Evolutionary conservation across 352 stramenopile genomes (phyloP).

Genomic region (Globisporangium alternatum): DNA sequence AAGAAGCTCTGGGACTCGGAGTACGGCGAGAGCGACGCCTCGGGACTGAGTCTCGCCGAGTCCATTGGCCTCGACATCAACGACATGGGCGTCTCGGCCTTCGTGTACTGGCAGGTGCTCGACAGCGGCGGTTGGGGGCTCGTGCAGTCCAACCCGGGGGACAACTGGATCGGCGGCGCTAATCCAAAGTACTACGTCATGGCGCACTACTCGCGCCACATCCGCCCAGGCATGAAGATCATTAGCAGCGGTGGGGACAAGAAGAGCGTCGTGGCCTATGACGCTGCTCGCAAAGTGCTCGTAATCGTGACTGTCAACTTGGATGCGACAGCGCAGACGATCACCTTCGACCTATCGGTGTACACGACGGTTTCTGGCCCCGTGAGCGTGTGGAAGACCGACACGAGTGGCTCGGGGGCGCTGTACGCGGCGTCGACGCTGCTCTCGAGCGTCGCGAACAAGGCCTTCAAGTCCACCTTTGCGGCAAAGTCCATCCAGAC

Average conservation of each 20-base stretch:
- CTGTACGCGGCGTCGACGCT: constrained; percentile 33
- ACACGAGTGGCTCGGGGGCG: constrained; percentile 32
- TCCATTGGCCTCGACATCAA: constrained; percentile 55
- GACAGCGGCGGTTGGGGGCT: constrained; percentile 53
- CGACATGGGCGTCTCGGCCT: constrained; percentile 49
- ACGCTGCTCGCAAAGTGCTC: constrained; percentile 32
- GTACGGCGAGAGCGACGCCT: constrained; percentile 47
- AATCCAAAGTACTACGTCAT: constrained; percentile 59
- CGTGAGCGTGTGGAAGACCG: constrained; percentile 41
- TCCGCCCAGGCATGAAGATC: constrained; percentile 54
- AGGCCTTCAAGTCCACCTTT: constrained; percentile 26
- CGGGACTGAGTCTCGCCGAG: constrained; percentile 45
- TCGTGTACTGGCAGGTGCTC: constrained; percentile 67
- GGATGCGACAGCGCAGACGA: constrained; percentile 18
- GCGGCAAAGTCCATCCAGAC: constrained; percentile 34
- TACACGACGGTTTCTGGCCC: constrained; percentile 29
- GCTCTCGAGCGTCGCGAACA: not conserved
- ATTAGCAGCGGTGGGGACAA: constrained; percentile 29
- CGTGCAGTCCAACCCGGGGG: constrained; percentile 36
- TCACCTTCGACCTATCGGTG: constrained; percentile 38
- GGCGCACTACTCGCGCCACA: constrained; percentile 61
- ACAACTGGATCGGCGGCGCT: constrained; percentile 33
- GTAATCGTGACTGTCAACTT: constrained; percentile 50
- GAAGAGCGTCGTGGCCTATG: constrained; percentile 47
- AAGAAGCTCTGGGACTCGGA: constrained; percentile 64